Evolutionary conservation across 2,329 filamentous ascomycete species (phyloP), one percentile per base, ranked within the genome.

Genomic region (Claviceps humidiphila): DNA sequence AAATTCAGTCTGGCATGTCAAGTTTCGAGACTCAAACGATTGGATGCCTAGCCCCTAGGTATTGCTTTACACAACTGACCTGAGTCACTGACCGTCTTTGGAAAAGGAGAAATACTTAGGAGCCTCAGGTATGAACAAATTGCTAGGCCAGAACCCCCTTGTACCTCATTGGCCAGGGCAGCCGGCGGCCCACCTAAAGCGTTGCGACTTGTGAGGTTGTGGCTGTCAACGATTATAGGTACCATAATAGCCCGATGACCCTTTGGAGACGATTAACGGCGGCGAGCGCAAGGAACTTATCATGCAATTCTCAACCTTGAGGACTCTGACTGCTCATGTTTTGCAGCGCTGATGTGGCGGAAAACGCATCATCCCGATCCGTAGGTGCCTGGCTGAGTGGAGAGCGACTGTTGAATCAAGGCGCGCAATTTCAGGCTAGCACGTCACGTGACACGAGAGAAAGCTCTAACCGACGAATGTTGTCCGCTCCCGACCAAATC

Each of bases 381-480:
- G 17, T 37, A 14, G 37, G 38, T 47, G 8, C 43, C n/a, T 41
- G 22, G 24, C 22, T 24, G 13, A 41, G 37, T 30, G 50, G 45
- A 24, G 50, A 47, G n/a, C 37, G 24, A 47, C n/a, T 22, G 43
- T 46, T n/a, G 16, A 14, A 14, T 4, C 49, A 50, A 46, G 34
- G 52, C 50, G 41, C 37, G 14, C 13, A 47, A 50, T 61, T 65
- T 64, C 52, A 54, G 61, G 56, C 53, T 66, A 66, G 63, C 51
- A 61, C 26, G 7, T 51, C 69, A 71, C 69, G 69, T 71, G 69
- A 71, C 56, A 47, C 43, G 45, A 49, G 58, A 60, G 63, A 69
- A 71, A 71, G 68, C 68, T 71, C 68, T 70, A 68, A 64, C 68
- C 65, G 67, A 69, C 64, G 62, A 69, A 68, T 34, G 66, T 67